Evolutionary conservation across 495 filamentous ascomycete genomes (phyloP).

Genomic region (Xylaria longipes): DNA sequence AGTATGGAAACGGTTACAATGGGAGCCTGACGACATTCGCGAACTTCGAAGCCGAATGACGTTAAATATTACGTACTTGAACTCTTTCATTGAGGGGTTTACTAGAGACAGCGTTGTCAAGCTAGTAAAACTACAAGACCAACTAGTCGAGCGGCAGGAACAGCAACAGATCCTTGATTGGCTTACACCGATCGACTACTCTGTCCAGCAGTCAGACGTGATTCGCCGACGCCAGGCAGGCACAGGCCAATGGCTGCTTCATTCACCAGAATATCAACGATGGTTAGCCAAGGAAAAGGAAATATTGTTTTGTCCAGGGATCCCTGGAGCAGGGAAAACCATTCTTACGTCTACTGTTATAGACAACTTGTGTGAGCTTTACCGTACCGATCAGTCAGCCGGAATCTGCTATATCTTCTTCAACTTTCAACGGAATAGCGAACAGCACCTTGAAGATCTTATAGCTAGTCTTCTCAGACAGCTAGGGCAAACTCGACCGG

Average conservation of each 20-base stretch:
- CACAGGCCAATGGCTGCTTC: slow-evolving; percentile 53
- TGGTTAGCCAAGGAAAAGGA: slow-evolving; percentile 39
- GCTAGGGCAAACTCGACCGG: slow-evolving; percentile 31
- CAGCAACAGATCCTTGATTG: slow-evolving; percentile 43
- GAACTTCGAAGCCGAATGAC: too few species aligned
- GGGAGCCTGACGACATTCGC: too few species aligned
- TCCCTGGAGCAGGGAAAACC: slow-evolving; percentile 46
- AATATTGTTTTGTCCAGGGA: slow-evolving; percentile 54
- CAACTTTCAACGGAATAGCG: slow-evolving; percentile 38
- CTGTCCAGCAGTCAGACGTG: slow-evolving; percentile 33
- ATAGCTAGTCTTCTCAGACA: slow-evolving; percentile 42
- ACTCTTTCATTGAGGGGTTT: too few species aligned
- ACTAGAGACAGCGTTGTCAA: too few species aligned
- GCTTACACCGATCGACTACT: slow-evolving; percentile 36
- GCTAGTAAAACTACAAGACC: too few species aligned
- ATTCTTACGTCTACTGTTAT: slow-evolving; percentile 46
- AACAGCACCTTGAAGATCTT: too few species aligned
- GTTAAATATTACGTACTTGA: too few species aligned
- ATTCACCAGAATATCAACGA: slow-evolving; percentile 39
- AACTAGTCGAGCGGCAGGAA: too few species aligned
- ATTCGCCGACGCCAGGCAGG: slow-evolving; percentile 39
- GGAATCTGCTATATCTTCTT: slow-evolving; percentile 49
- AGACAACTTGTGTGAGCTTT: too few species aligned
- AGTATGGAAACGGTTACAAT: too few species aligned
- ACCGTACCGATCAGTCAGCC: too few species aligned